phyloP scores from a whole-genome alignment of 2,329 filamentous ascomycete species.

The Calonectria honghensis region DNA sequence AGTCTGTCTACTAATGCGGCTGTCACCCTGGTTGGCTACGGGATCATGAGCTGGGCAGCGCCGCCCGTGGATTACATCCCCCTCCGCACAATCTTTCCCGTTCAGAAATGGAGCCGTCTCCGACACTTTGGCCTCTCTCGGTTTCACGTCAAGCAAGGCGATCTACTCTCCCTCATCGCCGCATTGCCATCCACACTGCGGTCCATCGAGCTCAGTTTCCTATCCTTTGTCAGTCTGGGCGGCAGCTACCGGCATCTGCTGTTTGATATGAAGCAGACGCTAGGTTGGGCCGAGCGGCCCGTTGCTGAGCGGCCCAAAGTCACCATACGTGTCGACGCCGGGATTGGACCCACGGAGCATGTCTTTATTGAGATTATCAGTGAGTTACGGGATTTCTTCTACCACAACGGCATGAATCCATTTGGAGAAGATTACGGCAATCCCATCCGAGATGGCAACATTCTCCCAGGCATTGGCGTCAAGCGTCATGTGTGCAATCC shows the following conservation, averaged over 20 bases:
- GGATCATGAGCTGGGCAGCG: background rate
- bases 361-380: background rate
- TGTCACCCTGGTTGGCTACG: background rate
- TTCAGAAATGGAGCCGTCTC: background rate
- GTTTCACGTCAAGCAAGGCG: background rate
- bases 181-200: background rate
- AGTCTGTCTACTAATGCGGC: background rate
- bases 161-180: background rate
- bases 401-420: background rate
- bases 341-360: background rate
- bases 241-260: background rate
- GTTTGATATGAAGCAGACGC: background rate
- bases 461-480: background rate
- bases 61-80: background rate
- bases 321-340: background rate
- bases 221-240: background rate
- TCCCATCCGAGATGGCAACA: background rate
- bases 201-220: background rate
- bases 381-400: background rate
- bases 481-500: slow-evolving; percentile 8
- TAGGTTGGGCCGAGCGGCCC: background rate
- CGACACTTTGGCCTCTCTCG: background rate
- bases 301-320: background rate
- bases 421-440: background rate
- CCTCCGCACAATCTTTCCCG: background rate